phyloP scores from a whole-genome alignment of 768 basidiomycete species.

The Zangia roseola region DNA sequence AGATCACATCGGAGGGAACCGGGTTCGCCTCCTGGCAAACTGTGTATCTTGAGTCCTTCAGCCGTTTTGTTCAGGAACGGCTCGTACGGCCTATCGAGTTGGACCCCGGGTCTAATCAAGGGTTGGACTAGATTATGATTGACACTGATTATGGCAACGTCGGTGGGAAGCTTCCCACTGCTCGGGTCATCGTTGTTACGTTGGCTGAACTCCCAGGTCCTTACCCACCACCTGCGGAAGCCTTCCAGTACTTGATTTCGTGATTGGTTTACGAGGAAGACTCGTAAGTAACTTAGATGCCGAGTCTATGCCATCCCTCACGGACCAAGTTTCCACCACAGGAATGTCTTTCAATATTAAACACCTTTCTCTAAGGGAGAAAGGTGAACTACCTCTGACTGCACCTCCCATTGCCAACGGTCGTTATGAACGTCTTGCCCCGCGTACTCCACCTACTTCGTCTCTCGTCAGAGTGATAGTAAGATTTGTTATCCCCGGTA shows the following conservation, averaged over 20 bases:
- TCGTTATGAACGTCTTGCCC: neutral
- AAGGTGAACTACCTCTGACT: constrained; percentile 20
- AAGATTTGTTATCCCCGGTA: constrained; percentile 18
- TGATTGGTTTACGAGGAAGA: neutral
- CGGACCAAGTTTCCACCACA: constrained; percentile 1
- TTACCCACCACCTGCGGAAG: no score
- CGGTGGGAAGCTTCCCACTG: neutral
- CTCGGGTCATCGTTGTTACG: neutral
- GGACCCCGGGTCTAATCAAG: no score
- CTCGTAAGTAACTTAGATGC: neutral
- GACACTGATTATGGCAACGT: no score
- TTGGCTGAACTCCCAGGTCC: neutral
- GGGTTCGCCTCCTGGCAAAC: no score
- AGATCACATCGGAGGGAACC: no score
- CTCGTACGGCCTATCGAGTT: no score
- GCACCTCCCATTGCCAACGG: neutral
- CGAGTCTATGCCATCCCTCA: neutral
- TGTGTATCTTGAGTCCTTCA: no score
- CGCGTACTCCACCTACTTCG: constrained; percentile 1
- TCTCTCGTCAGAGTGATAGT: constrained; percentile 11
- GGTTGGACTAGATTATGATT: no score
- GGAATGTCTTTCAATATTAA: constrained; percentile 12
- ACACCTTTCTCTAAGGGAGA: constrained; percentile 12
- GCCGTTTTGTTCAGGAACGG: no score
- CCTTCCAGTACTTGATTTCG: no score